Percentiles rank a stretch among this genome's conserved stretches.
Evolutionary conservation across 2,329 filamentous ascomycete species (phyloP).

Genomic region (Phoma sp.): DNA sequence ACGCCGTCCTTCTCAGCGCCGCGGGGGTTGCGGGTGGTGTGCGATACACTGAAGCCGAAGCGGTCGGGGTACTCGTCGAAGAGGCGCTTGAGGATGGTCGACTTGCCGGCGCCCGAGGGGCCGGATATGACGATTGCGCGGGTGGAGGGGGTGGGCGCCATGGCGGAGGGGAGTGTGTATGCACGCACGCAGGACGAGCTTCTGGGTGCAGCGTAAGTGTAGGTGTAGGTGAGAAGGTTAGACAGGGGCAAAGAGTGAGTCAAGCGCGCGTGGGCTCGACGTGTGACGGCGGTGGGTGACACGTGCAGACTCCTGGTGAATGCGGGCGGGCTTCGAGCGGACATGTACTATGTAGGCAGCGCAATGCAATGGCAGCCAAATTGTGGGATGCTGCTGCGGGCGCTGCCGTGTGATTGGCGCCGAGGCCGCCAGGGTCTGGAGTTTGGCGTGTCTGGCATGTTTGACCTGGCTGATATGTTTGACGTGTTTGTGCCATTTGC

Average conservation of each 20-base stretch:
- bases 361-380: constrained; percentile 3
- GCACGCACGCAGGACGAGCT: background rate
- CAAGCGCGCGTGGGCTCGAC: constrained; percentile 5
- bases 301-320: constrained; percentile 17
- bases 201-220: background rate
- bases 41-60: constrained; percentile 67
- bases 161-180: constrained; percentile 15
- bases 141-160: constrained; percentile 25
- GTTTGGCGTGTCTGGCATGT: too few species aligned
- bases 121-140: constrained; percentile 74
- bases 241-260: constrained; percentile 2
- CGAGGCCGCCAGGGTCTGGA: too few species aligned
- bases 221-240: background rate
- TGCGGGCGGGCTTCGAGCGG: constrained; percentile 17
- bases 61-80: constrained; percentile 70
- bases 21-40: constrained; percentile 83
- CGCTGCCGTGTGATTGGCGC: constrained; percentile 40
- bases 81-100: constrained; percentile 76
- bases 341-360: constrained; percentile 18
- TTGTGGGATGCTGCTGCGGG: constrained; percentile 17
- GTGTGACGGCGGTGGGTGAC: background rate
- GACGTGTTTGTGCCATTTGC: constrained; percentile 5
- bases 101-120: constrained; percentile 81
- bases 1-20: constrained; percentile 75
- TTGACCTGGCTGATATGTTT: too few species aligned